Evolutionary conservation across 2,329 filamentous ascomycete genomes (phyloP).

Genomic region (Penicillium sp.): DNA sequence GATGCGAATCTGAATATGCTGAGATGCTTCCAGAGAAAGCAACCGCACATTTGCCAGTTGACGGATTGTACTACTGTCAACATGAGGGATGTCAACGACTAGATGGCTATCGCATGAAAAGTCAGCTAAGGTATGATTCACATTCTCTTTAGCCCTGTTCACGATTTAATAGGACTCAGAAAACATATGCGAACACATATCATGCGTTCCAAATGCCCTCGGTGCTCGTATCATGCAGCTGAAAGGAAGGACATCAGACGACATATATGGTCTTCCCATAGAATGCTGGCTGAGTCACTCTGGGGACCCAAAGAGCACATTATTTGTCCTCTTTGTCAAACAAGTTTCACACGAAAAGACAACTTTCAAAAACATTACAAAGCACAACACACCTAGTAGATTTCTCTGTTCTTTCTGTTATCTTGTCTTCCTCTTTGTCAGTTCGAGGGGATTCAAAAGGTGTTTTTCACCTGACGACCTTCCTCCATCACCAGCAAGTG

Average conservation of each 20-base stretch:
- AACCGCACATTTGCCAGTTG: neutral
- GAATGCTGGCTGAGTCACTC: neutral
- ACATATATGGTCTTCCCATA: neutral
- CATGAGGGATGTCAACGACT: neutral
- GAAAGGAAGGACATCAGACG: neutral
- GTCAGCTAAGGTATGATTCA: neutral
- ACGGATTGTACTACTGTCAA: neutral
- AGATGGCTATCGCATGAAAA: neutral
- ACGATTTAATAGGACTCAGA: neutral
- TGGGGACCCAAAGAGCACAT: neutral
- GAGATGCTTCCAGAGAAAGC: neutral
- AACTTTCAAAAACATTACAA: neutral
- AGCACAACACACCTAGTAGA: neutral
- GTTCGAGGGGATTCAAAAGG: no score
- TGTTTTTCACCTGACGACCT: no score
- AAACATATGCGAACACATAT: slow-evolving; percentile 1
- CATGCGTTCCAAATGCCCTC: neutral
- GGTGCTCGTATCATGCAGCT: neutral
- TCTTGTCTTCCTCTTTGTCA: no score
- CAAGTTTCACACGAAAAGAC: neutral
- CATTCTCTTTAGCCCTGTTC: neutral
- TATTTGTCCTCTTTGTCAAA: neutral
- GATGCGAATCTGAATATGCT: neutral
- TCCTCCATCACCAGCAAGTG: no score
- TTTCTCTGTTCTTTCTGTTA: no score